phyloP scores from a whole-genome alignment of 1,139 yeast genomes.

The Meyerozyma guilliermondii region DNA sequence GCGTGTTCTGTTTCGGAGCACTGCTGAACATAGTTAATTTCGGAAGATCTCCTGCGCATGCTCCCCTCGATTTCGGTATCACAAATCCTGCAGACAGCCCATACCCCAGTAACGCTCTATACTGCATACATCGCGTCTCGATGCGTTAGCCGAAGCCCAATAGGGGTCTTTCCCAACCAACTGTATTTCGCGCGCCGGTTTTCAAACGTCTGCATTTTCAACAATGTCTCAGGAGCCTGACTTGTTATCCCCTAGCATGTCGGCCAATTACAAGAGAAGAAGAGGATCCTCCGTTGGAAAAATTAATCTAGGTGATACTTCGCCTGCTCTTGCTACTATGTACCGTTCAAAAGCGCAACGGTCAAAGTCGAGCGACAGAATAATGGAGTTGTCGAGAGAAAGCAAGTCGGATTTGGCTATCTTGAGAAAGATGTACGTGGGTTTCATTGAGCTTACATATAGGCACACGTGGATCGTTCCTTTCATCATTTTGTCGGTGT shows the following conservation, averaged over 20 bases:
- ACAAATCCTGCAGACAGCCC: conserved; percentile 19
- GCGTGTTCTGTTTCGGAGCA: background rate
- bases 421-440: conserved; percentile 45
- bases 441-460: conserved; percentile 56
- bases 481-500: conserved; percentile 36
- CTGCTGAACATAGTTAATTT: background rate
- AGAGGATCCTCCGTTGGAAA: conserved; percentile 56
- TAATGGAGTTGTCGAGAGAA: conserved; percentile 22
- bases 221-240: background rate
- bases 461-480: conserved; percentile 83
- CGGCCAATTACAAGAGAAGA: conserved; percentile 18
- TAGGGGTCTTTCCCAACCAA: background rate
- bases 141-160: background rate
- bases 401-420: conserved; percentile 37
- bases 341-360: conserved; percentile 31
- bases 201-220: background rate
- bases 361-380: conserved; percentile 29
- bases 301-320: conserved; percentile 53
- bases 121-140: conserved; percentile 14
- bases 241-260: background rate
- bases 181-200: background rate
- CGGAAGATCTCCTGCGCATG: too few relatives aligned
- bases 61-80: too few relatives aligned
- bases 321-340: conserved; percentile 46
- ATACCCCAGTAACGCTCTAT: conserved; percentile 31